Base-by-base conservation (phyloP, 2,329 filamentous ascomycete genomes). In the Dactylellina drechsleri region DNA sequence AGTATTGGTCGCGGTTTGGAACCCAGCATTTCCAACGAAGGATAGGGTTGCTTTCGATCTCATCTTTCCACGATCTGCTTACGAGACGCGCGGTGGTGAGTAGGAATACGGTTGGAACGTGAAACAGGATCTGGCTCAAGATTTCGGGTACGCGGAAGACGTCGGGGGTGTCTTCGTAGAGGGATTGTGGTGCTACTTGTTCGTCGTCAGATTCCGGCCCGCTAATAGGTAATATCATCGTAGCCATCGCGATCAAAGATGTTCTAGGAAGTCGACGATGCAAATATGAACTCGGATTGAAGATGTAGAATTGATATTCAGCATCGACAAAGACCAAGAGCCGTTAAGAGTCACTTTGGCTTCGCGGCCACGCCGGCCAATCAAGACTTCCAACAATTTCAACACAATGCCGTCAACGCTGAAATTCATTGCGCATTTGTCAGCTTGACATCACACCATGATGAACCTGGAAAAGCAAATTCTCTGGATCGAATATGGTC, bases 111-210 rank as follows among this genome's bases (percentile, higher is more conserved):
- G 66, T 50, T 5, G 66, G 66, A 18, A 64, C 52, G 57, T 62
- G 58, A 10, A 50, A 70, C 40, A 70, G 66, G 20, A 70, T 70
- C 20, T 62, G 66, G 15, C 47, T 61, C 1, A 70, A 58, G 7
- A 70, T 64, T 28, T 70, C 66, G 49, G 66, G 66, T 62, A 70
- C 57, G 16, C 49, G 57, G 57, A 70, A 50, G 66, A 64, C 52
- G 50, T 56, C 53, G 8, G 53, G 53, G 5, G 26, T 31, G 7
- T n/a, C 15, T 47, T n/a, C 43, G 43, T 10, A 10, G 15, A 20
- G 50, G 2, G 23, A n/a, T 16, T n/a, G 23, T 36, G 31, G 10
- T 36, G 31, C 10, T 16, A 18, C 28, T 12, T 10, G 7, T 41
- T 40, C 53, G 4, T 56, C 28, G 13, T 26, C 28, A 12, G 53